Evolutionary conservation across 441 rosid genomes (phyloP).

Genomic region (Bocquillonia castaneifolia): DNA sequence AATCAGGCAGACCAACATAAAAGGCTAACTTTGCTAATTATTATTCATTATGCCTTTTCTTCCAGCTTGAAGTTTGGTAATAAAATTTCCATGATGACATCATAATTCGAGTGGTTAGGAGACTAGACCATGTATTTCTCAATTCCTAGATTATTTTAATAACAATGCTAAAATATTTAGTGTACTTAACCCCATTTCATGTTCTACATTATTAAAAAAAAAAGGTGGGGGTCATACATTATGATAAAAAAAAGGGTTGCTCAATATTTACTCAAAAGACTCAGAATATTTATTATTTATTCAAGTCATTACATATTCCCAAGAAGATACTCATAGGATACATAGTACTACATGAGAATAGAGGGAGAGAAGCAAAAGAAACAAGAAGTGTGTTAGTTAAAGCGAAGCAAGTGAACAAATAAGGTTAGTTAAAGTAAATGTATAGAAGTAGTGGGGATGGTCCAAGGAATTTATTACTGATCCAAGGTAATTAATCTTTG

Average conservation of each 20-base stretch:
- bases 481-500: conserved; percentile 21
- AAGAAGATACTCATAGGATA: not conserved
- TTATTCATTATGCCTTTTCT: not conserved
- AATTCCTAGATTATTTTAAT: not conserved
- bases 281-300: not conserved
- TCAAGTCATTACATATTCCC: conserved; percentile 14
- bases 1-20: not conserved
- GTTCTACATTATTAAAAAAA: not conserved
- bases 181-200: not conserved
- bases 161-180: not conserved
- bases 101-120: conserved; percentile 3
- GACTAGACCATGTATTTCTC: not conserved
- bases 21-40: not conserved
- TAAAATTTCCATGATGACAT: not conserved
- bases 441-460: conserved; percentile 19
- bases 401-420: conserved; percentile 27
- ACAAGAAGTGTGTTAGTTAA: not conserved
- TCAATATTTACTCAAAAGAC: conserved; percentile 5
- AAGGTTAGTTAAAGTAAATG: not conserved
- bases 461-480: conserved; percentile 26
- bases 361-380: not conserved
- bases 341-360: not conserved
- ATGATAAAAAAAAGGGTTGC: conserved; percentile 4
- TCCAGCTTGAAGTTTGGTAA: conserved; percentile 9
- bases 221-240: not conserved